Conservation (phyloP, 148 eudicot genomes). For the Camellia lanceoleosa region DNA sequence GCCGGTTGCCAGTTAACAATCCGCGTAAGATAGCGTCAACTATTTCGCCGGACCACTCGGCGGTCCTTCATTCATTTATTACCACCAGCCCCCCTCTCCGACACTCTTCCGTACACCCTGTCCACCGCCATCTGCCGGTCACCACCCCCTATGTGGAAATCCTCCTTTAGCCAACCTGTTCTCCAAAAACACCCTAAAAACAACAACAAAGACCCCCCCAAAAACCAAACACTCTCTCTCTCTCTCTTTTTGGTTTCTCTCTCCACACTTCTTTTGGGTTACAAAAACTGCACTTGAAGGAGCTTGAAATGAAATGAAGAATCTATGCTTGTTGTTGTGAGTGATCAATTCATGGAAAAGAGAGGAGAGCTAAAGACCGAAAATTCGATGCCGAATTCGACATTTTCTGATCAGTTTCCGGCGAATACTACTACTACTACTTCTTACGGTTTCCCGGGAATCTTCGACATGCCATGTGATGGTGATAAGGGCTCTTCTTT, state of each 20-base stretch:
- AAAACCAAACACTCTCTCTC: conserved; percentile 10
- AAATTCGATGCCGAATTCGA: conserved; percentile 16
- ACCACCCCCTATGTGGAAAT: conserved; percentile 12
- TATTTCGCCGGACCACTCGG: neutral
- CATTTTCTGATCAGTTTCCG: conserved; percentile 25
- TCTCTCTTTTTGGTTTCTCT: conserved; percentile 14
- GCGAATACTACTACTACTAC: neutral
- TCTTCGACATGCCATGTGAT: conserved; percentile 20
- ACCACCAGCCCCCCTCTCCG: neutral
- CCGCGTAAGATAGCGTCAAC: conserved; percentile 25
- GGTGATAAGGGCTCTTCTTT: conserved; percentile 15
- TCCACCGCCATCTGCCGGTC: conserved; percentile 51
- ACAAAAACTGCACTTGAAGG: conserved; percentile 3
- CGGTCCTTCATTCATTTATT: neutral
- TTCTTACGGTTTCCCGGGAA: conserved; percentile 7
- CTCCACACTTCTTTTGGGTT: neutral
- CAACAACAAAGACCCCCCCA: conserved; percentile 13
- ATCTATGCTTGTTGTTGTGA: conserved; percentile 8
- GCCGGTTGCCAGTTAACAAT: conserved; percentile 24
- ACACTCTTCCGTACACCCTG: neutral
- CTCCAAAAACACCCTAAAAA: conserved; percentile 28
- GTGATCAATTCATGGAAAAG: conserved; percentile 30
- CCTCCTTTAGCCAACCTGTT: conserved; percentile 32
- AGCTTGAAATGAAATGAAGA: conserved; percentile 23
- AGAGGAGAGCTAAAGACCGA: conserved; percentile 7